Evolutionary conservation across 2,329 filamentous ascomycete genomes (phyloP).

Genomic region (Curvularia eragrostidis): DNA sequence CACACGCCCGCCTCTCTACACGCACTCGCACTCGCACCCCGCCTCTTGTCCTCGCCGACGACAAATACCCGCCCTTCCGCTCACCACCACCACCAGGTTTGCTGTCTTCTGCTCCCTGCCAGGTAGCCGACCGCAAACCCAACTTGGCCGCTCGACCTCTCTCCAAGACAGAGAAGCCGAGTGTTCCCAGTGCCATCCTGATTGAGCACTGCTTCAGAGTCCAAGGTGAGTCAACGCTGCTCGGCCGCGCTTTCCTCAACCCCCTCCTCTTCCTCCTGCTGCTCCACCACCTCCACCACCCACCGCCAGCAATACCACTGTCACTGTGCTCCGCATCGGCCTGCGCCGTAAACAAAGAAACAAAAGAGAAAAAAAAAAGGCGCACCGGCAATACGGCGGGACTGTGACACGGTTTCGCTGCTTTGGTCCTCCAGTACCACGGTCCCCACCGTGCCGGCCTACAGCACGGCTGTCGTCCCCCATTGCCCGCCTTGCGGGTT

Average conservation of each 20-base stretch:
- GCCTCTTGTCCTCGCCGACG: conserved; percentile 28
- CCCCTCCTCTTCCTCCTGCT: conserved; percentile 7
- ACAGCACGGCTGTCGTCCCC: conserved; percentile 44
- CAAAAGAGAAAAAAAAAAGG: background rate
- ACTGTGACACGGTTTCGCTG: conserved; percentile 44
- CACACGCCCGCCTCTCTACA: background rate
- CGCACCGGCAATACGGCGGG: conserved; percentile 33
- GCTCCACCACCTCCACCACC: conserved; percentile 16
- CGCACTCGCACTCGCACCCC: conserved; percentile 5
- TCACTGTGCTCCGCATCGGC: conserved; percentile 19
- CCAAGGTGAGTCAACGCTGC: conserved; percentile 45
- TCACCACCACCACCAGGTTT: conserved; percentile 21
- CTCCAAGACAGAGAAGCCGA: conserved; percentile 16
- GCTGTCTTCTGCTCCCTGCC: conserved; percentile 24
- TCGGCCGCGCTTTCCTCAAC: conserved; percentile 21
- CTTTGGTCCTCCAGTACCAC: conserved; percentile 42
- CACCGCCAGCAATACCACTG: conserved; percentile 13
- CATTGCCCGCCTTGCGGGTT: conserved; percentile 41
- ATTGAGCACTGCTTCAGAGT: conserved; percentile 22
- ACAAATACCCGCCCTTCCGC: conserved; percentile 27
- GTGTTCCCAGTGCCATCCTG: conserved; percentile 14
- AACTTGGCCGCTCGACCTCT: conserved; percentile 7
- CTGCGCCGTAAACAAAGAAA: conserved; percentile 25
- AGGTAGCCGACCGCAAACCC: conserved; percentile 13
- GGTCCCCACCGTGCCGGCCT: conserved; percentile 38